Percentiles rank a stretch among this genome's conserved stretches.
Conservation (phyloP, 495 filamentous ascomycete species). For the Aspergillus nidulans region DNA sequence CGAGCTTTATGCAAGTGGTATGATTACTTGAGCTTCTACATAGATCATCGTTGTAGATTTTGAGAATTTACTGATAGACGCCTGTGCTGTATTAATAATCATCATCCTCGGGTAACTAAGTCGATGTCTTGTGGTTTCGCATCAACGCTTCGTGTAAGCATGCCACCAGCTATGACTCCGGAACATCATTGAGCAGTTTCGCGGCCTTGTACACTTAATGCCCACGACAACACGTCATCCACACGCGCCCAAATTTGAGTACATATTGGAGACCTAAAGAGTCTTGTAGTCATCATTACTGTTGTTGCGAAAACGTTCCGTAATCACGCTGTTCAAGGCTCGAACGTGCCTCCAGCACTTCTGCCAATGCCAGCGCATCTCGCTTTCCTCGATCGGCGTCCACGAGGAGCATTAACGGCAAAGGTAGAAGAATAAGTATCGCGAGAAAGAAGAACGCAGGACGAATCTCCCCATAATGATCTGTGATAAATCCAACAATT, state of each 20-base stretch:
- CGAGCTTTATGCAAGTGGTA: too few species aligned
- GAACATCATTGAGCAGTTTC: too few species aligned
- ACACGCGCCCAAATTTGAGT: too few species aligned
- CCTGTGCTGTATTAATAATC: neutral
- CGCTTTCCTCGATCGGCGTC: conserved; percentile 84
- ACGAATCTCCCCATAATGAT: conserved; percentile 82
- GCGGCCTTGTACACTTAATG: too few species aligned
- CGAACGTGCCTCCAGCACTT: conserved; percentile 52
- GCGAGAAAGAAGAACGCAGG: conserved; percentile 93
- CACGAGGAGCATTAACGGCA: conserved; percentile 78
- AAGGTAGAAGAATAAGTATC: conserved; percentile 71
- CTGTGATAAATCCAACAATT: conserved; percentile 89
- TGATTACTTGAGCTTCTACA: too few species aligned
- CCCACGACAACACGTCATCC: too few species aligned
- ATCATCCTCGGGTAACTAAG: too few species aligned
- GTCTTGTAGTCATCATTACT: neutral
- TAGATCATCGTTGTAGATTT: too few species aligned
- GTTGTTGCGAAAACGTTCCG: conserved; percentile 19
- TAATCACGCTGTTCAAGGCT: conserved; percentile 17
- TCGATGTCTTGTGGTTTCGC: neutral
- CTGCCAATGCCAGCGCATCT: conserved; percentile 69
- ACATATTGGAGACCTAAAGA: neutral
- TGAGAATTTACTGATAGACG: too few species aligned
- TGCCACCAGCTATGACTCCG: too few species aligned
- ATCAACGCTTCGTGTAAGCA: neutral